phyloP scores from a whole-genome alignment of 2,329 filamentous ascomycete genomes.

The Rachicladosporium sp. region DNA sequence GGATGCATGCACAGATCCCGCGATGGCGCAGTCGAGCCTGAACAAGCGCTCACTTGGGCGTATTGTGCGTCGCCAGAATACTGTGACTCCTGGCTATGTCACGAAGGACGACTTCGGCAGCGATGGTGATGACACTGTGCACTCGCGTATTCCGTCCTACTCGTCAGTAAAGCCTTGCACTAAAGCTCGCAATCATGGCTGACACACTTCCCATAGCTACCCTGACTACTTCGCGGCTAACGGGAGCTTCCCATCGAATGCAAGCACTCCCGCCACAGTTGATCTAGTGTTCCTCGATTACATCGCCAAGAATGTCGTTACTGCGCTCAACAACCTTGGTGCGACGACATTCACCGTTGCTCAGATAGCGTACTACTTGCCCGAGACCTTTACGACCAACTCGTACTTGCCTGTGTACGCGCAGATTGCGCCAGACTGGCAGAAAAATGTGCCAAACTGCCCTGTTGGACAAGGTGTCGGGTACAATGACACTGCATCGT shows the following conservation, averaged over 20 bases:
- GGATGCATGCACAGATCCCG: slow-evolving; percentile 36
- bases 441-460: slow-evolving; percentile 28
- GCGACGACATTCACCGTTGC: slow-evolving; percentile 14
- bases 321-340: slow-evolving; percentile 25
- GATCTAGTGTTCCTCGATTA: slow-evolving; percentile 46
- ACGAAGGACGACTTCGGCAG: slow-evolving; percentile 46
- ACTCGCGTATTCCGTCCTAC: slow-evolving; percentile 37
- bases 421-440: slow-evolving; percentile 25
- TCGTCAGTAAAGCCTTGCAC: too few relatives aligned
- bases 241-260: slow-evolving; percentile 35
- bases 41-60: slow-evolving; percentile 26
- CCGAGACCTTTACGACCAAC: slow-evolving; percentile 30
- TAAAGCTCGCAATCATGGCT: too few relatives aligned
- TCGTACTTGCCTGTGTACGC: slow-evolving; percentile 30
- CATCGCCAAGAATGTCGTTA: slow-evolving; percentile 25
- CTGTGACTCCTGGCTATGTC: slow-evolving; percentile 38
- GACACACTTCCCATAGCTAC: neutral
- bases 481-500: slow-evolving; percentile 6
- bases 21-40: slow-evolving; percentile 20
- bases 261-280: slow-evolving; percentile 32
- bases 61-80: slow-evolving; percentile 37
- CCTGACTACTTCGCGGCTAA: slow-evolving; percentile 41
- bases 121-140: slow-evolving; percentile 46
- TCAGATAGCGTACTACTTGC: slow-evolving; percentile 27
- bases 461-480: slow-evolving; percentile 22